These are phyloP conservation scores for Yamadazyma endophytica DNA, from an alignment of 805 yeast genomes.

Conservation along the genomic window DNA sequence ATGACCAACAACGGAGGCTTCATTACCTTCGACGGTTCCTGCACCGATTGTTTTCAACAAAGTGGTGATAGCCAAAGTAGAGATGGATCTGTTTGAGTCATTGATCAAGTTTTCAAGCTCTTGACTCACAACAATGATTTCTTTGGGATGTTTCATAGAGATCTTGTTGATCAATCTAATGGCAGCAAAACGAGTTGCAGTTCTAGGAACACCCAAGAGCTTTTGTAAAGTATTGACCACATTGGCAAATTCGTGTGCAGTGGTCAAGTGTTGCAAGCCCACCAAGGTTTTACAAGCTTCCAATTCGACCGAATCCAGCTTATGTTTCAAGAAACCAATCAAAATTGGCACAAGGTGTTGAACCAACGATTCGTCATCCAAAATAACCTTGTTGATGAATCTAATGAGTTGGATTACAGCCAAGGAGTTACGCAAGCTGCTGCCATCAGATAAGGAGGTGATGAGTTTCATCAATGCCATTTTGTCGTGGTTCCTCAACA, in stretches of 20 bases:
- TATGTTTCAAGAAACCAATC: constrained; percentile 68
- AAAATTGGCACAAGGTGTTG: constrained; percentile 61
- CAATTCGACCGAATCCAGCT: constrained; percentile 83
- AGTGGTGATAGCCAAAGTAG: constrained; percentile 96
- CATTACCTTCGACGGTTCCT: constrained; percentile 25
- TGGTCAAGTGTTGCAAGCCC: constrained; percentile 47
- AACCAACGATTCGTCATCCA: constrained; percentile 65
- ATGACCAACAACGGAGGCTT: constrained; percentile 26
- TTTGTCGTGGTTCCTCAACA: constrained; percentile 83
- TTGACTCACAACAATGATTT: constrained; percentile 69
- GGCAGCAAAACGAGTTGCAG: constrained; percentile 88
- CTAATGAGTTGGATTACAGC: constrained; percentile 85
- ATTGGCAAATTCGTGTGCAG: constrained; percentile 60
- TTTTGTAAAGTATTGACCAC: constrained; percentile 74
- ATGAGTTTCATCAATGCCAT: constrained; percentile 92
- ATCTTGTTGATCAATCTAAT: constrained; percentile 83
- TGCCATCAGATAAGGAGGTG: constrained; percentile 63
- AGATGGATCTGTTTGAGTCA: constrained; percentile 85
- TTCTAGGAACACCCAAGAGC: constrained; percentile 81
- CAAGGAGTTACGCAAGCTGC: constrained; percentile 68
- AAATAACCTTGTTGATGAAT: constrained; percentile 66
- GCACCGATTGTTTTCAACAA: constrained; percentile 91
- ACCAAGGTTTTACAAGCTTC: constrained; percentile 84
- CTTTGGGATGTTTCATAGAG: constrained; percentile 78
- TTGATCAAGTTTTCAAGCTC: constrained; percentile 85